A percentile compares a stretch with the other conserved stretches of the same genome.
These are phyloP conservation scores for Euclidium syriacum DNA, from an alignment of 345 rosid genomes.

Conservation along the genomic window DNA sequence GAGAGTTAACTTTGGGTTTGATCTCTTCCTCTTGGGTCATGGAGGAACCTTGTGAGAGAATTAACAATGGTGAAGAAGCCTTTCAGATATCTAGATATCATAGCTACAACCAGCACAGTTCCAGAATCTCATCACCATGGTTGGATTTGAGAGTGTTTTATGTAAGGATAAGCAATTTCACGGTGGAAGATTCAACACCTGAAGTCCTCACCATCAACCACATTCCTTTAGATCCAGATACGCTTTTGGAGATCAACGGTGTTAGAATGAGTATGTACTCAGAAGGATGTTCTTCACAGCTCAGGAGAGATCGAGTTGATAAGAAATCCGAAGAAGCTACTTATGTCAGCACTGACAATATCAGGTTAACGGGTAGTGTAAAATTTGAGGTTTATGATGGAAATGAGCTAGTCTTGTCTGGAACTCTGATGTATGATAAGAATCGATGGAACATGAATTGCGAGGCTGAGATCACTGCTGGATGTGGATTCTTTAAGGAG, in stretches of 20 bases:
- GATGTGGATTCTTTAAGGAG: conserved; percentile 54
- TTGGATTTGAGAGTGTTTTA: conserved; percentile 85
- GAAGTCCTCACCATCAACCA: conserved; percentile 59
- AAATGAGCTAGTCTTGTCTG: conserved; percentile 58
- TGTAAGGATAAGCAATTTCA: conserved; percentile 61
- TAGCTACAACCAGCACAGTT: conserved; percentile 26
- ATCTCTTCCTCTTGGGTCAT: conserved; percentile 32
- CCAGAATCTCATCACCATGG: conserved; percentile 52
- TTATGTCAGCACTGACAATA: conserved; percentile 73
- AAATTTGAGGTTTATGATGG: conserved; percentile 68
- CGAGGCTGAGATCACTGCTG: conserved; percentile 39
- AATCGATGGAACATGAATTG: conserved; percentile 74
- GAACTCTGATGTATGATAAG: conserved; percentile 43
- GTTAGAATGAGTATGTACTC: conserved; percentile 48
- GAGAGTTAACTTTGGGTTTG: conserved; percentile 1
- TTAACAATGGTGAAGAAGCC: conserved; percentile 36
- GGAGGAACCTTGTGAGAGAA: conserved; percentile 47
- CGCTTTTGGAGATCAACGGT: conserved; percentile 76
- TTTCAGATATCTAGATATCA: conserved; percentile 33
- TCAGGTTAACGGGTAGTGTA: conserved; percentile 62
- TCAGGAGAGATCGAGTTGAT: conserved; percentile 78
- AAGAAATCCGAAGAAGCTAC: conserved; percentile 74
- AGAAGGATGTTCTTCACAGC: conserved; percentile 53
- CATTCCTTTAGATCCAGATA: conserved; percentile 61
- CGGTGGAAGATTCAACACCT: conserved; percentile 61